Conservation (phyloP, 2,329 filamentous ascomycete genomes). For the Colletotrichum tabaci region DNA sequence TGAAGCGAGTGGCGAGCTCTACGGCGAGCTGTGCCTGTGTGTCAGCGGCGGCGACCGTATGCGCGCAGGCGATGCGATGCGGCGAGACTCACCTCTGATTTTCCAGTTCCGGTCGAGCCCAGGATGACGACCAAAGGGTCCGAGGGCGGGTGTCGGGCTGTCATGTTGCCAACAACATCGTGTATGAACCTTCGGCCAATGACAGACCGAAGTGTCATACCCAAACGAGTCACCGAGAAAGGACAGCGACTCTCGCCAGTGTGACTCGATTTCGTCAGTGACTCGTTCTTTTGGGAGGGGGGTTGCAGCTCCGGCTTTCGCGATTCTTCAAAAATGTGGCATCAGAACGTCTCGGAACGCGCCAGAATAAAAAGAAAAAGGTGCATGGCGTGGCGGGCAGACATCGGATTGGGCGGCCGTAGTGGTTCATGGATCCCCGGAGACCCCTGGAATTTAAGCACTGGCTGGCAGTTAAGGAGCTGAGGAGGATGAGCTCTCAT, state of each 20-base stretch:
- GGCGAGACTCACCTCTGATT: conserved; percentile 79
- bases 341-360: conserved; percentile 39
- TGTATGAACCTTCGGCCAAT: conserved; percentile 40
- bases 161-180: conserved; percentile 47
- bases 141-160: conserved; percentile 51
- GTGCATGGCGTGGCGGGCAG: conserved; percentile 17
- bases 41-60: conserved; percentile 1
- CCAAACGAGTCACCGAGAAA: conserved; percentile 18
- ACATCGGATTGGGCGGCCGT: conserved; percentile 22
- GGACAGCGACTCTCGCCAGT: conserved; percentile 8
- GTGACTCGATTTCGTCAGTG: conserved; percentile 10
- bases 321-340: conserved; percentile 29
- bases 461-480: conserved; percentile 1
- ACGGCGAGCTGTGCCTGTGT: conserved; percentile 79
- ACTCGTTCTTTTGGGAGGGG: background rate
- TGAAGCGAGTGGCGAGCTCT: conserved; percentile 84
- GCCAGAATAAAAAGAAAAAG: conserved; percentile 25
- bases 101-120: conserved; percentile 93
- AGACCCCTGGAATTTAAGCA: conserved; percentile 37
- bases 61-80: background rate
- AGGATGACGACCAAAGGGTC: conserved; percentile 84
- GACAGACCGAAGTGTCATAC: conserved; percentile 36
- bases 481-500: background rate
- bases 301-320: background rate
- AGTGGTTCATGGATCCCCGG: conserved; percentile 3